Conservation (phyloP, 2,329 filamentous ascomycete genomes). For the Curvularia lunata region DNA sequence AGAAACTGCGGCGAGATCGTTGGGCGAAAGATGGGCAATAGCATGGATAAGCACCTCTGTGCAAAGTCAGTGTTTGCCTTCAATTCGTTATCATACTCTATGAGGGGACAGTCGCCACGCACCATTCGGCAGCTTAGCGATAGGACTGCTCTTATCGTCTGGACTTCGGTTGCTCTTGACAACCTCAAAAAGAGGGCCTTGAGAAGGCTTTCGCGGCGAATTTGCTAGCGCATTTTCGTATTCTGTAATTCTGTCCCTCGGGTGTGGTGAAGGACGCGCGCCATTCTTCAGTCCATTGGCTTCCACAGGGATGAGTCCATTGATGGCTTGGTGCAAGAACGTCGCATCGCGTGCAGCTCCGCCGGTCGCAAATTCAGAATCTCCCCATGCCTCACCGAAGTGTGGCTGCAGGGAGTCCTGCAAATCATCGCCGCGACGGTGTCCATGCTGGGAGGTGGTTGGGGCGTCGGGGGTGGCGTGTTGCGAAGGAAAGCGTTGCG, state of each 20-base stretch:
- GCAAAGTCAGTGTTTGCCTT: slow-evolving; percentile 16
- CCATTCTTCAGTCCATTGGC: slow-evolving; percentile 39
- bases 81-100: slow-evolving; percentile 1
- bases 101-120: slow-evolving; percentile 35
- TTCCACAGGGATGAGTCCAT: slow-evolving; percentile 20
- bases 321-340: slow-evolving; percentile 25
- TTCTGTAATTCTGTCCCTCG: slow-evolving; percentile 60
- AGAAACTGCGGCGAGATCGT: slow-evolving; percentile 80
- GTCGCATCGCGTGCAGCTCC: slow-evolving; percentile 28
- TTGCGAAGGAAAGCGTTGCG: slow-evolving; percentile 53
- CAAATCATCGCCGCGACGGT: slow-evolving; percentile 53
- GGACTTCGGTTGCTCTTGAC: slow-evolving; percentile 55
- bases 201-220: slow-evolving; percentile 47
- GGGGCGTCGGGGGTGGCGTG: slow-evolving; percentile 48
- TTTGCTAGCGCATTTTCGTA: slow-evolving; percentile 59
- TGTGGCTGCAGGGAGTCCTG: slow-evolving; percentile 52
- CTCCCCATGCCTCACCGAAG: slow-evolving; percentile 43
- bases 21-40: slow-evolving; percentile 85
- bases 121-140: slow-evolving; percentile 82
- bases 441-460: slow-evolving; percentile 65
- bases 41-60: slow-evolving; percentile 91
- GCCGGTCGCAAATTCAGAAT: slow-evolving; percentile 26
- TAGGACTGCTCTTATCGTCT: slow-evolving; percentile 55
- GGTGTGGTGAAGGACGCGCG: slow-evolving; percentile 33
- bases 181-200: slow-evolving; percentile 60